Conservation (phyloP, 225 moss, liverwort and hornwort species). For the Anthoceros angustus region DNA sequence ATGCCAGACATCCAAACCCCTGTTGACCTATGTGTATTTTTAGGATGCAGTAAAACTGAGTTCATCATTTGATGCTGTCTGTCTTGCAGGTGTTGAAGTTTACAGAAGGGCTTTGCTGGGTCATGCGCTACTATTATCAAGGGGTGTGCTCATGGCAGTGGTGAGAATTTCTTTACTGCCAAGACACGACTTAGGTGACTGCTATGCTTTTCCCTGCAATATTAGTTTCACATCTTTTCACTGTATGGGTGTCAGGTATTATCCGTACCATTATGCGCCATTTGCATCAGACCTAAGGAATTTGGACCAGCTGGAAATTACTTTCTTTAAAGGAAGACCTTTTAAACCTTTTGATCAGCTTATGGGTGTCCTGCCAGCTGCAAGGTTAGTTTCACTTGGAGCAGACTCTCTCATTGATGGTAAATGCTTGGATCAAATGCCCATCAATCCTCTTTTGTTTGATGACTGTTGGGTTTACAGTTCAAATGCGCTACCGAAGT, state of each 20-base stretch:
- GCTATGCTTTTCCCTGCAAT: neutral
- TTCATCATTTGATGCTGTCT: neutral
- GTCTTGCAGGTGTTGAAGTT: slow-evolving; percentile 54
- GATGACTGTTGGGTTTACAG: slow-evolving; percentile 19
- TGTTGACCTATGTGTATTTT: neutral
- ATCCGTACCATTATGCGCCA: slow-evolving; percentile 97
- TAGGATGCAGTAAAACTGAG: no score
- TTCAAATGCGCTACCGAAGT: slow-evolving; percentile 64
- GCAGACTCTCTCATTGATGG: neutral
- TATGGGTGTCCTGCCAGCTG: slow-evolving; percentile 97
- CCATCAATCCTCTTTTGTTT: neutral
- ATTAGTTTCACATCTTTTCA: neutral
- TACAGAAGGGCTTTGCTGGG: slow-evolving; percentile 98
- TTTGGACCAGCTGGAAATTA: slow-evolving; percentile 71
- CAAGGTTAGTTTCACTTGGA: slow-evolving; percentile 36
- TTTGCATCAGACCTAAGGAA: slow-evolving; percentile 85
- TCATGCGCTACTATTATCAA: slow-evolving; percentile 99
- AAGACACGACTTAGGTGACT: neutral
- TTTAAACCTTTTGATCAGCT: slow-evolving; percentile 99
- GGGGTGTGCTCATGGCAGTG: slow-evolving; percentile 99
- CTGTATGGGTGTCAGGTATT: slow-evolving; percentile 40
- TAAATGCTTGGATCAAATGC: neutral
- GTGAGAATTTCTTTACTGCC: slow-evolving; percentile 17
- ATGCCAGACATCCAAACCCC: neutral
- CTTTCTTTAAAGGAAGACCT: slow-evolving; percentile 59